phyloP scores from a whole-genome alignment of 805 yeast species.

The Cyberlindnera sargentensis region DNA sequence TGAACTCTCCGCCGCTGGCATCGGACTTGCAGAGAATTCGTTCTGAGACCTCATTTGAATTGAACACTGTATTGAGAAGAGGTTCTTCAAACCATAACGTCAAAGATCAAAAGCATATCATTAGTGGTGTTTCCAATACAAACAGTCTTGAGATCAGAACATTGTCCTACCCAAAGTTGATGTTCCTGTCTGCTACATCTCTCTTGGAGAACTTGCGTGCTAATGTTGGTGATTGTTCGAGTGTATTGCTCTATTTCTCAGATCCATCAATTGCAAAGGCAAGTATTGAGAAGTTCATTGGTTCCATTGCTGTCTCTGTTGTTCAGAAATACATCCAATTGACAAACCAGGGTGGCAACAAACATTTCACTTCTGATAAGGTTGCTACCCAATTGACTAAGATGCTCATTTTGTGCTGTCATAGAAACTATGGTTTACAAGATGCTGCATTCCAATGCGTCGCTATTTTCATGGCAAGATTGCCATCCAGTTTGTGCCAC shows the following conservation, averaged over 20 bases:
- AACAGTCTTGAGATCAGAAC: slow-evolving; percentile 46
- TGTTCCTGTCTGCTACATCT: slow-evolving; percentile 80
- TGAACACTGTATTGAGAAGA: slow-evolving; percentile 83
- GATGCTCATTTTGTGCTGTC: slow-evolving; percentile 66
- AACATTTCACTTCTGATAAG: slow-evolving; percentile 48
- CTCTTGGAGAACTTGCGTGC: slow-evolving; percentile 76
- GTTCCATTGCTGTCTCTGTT: slow-evolving; percentile 53
- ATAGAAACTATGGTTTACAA: slow-evolving; percentile 68
- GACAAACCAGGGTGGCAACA: slow-evolving; percentile 41
- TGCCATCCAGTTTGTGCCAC: slow-evolving; percentile 79
- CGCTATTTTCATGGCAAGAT: slow-evolving; percentile 50
- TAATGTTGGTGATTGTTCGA: slow-evolving; percentile 73
- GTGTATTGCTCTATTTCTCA: slow-evolving; percentile 69
- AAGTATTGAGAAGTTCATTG: slow-evolving; percentile 63
- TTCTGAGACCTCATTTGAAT: slow-evolving; percentile 85
- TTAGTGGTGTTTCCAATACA: slow-evolving; percentile 30
- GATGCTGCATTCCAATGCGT: slow-evolving; percentile 75
- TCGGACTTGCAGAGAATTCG: slow-evolving; percentile 73
- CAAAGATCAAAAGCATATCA: slow-evolving; percentile 61
- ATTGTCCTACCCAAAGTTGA: slow-evolving; percentile 66
- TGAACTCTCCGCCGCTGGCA: slow-evolving; percentile 82
- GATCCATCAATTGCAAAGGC: slow-evolving; percentile 75
- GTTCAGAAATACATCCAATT: slow-evolving; percentile 48
- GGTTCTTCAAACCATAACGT: slow-evolving; percentile 81
- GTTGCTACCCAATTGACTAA: slow-evolving; percentile 65